These are phyloP conservation scores for Themeda triandra DNA, from an alignment of 176 grass and related monocot genomes.

Conservation along the genomic window DNA sequence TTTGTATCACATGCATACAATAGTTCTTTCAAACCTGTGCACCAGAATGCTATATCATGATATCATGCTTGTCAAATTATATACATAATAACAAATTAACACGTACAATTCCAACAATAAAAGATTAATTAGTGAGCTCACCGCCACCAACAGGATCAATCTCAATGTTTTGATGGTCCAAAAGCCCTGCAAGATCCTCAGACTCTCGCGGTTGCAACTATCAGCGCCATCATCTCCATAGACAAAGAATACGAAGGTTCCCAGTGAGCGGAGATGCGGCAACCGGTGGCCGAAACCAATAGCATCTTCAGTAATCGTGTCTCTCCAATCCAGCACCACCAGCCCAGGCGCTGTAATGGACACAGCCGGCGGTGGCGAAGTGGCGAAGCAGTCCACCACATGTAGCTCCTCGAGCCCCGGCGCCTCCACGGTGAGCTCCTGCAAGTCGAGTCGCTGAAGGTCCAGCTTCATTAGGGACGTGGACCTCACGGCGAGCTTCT, in stretches of 20 bases:
- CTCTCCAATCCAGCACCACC: neutral
- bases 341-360: neutral
- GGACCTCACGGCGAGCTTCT: neutral
- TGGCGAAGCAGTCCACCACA: neutral
- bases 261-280: neutral
- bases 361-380: neutral
- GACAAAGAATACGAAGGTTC: neutral
- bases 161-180: neutral
- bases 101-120: neutral
- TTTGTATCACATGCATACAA: no score
- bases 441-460: neutral
- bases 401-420: neutral
- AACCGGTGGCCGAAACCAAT: neutral
- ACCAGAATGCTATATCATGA: no score
- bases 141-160: neutral
- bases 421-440: neutral
- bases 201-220: neutral
- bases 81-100: no score
- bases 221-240: neutral
- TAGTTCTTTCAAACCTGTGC: no score
- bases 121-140: neutral
- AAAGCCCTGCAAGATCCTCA: neutral
- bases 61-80: no score
- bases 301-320: neutral
- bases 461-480: neutral